Conservation (phyloP, 2,329 filamentous ascomycete genomes). For the Xylariaceae sp. region DNA sequence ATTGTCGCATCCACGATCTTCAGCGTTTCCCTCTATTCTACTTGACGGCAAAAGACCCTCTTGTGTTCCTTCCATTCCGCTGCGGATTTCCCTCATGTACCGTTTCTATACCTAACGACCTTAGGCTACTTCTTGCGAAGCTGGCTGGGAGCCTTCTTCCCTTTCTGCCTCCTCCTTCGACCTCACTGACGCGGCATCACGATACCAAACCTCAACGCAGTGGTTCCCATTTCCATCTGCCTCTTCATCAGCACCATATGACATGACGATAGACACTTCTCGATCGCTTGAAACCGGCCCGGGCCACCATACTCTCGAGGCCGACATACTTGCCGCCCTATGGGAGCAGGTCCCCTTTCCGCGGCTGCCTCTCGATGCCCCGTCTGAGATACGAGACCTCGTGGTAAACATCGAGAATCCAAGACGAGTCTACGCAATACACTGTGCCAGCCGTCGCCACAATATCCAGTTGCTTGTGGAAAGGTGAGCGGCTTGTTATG, state of each 20-base stretch:
- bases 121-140: too few species aligned
- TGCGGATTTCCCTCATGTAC: too few species aligned
- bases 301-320: conserved; percentile 28
- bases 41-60: too few species aligned
- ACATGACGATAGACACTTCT: conserved; percentile 40
- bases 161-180: conserved; percentile 1
- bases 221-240: too few species aligned
- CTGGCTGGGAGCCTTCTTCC: not conserved
- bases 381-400: conserved; percentile 45
- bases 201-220: too few species aligned
- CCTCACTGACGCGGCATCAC: too few species aligned
- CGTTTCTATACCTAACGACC: too few species aligned
- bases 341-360: conserved; percentile 56
- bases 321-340: conserved; percentile 47
- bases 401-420: conserved; percentile 55
- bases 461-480: conserved; percentile 61
- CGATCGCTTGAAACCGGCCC: conserved; percentile 27
- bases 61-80: too few species aligned
- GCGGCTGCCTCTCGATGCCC: conserved; percentile 52
- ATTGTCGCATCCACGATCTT: too few species aligned
- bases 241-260: too few species aligned
- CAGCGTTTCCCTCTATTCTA: too few species aligned
- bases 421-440: conserved; percentile 51
- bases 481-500: conserved; percentile 38
- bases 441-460: conserved; percentile 53